Conservation (phyloP, 148 eudicot genomes). For the Chenopodium suecicum region DNA sequence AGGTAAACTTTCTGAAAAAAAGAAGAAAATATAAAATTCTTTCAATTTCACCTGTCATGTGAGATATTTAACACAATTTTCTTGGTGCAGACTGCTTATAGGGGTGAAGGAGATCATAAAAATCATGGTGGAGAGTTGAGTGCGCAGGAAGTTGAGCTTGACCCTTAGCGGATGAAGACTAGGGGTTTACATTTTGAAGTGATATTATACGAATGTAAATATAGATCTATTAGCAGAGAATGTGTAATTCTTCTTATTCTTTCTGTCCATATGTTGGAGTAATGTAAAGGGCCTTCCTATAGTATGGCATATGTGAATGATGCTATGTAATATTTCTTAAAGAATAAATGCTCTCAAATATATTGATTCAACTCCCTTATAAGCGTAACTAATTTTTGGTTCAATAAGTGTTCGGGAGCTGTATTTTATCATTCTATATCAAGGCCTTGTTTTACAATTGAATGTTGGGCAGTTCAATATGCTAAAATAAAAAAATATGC, state of each 20-base stretch:
- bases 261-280: constrained; percentile 26
- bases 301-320: constrained; percentile 8
- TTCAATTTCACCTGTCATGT: background rate
- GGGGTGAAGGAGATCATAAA: constrained; percentile 27
- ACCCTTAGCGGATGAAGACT: constrained; percentile 15
- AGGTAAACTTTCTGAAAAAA: constrained; percentile 40
- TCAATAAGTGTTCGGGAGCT: too few species aligned
- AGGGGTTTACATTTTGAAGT: background rate
- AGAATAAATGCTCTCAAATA: background rate
- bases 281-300: constrained; percentile 4
- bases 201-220: constrained; percentile 16
- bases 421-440: too few species aligned
- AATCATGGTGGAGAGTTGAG: constrained; percentile 26
- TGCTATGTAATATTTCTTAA: constrained; percentile 8
- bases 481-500: too few species aligned
- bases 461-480: too few species aligned
- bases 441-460: too few species aligned
- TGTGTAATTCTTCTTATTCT: constrained; percentile 22
- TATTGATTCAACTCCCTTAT: too few species aligned
- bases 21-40: background rate
- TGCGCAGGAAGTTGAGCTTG: constrained; percentile 17
- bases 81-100: constrained; percentile 32
- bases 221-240: constrained; percentile 4
- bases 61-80: background rate
- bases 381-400: too few species aligned